These are phyloP conservation scores for Globisporangium paroecandrum DNA, from an alignment of 352 stramenopile genomes.

Conservation along the genomic window DNA sequence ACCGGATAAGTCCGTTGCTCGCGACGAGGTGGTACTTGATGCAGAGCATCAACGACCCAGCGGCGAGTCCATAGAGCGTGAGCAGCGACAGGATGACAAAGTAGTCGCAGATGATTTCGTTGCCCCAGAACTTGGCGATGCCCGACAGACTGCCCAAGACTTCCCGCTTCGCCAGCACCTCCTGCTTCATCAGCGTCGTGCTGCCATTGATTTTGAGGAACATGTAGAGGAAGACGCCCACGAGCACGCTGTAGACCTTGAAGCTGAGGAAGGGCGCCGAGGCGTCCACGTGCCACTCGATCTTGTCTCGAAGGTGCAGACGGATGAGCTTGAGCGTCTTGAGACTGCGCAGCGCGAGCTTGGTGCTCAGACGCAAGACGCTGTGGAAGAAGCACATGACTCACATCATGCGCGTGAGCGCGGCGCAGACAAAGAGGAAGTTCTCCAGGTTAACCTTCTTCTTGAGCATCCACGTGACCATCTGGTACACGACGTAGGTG, in stretches of 20 bases:
- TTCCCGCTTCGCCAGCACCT: conserved; percentile 23
- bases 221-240: conserved; percentile 25
- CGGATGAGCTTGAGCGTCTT: conserved; percentile 8
- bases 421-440: conserved; percentile 35
- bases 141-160: conserved; percentile 35
- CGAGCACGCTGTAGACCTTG: conserved; percentile 30
- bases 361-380: background rate
- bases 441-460: conserved; percentile 25
- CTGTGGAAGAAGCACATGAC: conserved; percentile 22
- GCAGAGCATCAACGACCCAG: conserved; percentile 25
- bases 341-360: conserved; percentile 4
- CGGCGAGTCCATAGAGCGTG: conserved; percentile 36
- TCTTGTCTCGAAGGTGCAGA: background rate
- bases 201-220: conserved; percentile 30
- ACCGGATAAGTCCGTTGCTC: conserved; percentile 41
- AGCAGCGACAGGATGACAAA: conserved; percentile 47
- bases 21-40: conserved; percentile 37
- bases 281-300: conserved; percentile 25
- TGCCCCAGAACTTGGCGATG: conserved; percentile 44
- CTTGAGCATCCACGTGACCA: conserved; percentile 33
- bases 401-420: conserved; percentile 33
- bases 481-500: conserved; percentile 31
- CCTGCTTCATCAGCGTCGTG: conserved; percentile 44
- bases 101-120: conserved; percentile 52
- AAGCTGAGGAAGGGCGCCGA: conserved; percentile 25